Evolutionary conservation across 176 grass and related monocot species (phyloP).

Genomic region (Guadua angustifolia): DNA sequence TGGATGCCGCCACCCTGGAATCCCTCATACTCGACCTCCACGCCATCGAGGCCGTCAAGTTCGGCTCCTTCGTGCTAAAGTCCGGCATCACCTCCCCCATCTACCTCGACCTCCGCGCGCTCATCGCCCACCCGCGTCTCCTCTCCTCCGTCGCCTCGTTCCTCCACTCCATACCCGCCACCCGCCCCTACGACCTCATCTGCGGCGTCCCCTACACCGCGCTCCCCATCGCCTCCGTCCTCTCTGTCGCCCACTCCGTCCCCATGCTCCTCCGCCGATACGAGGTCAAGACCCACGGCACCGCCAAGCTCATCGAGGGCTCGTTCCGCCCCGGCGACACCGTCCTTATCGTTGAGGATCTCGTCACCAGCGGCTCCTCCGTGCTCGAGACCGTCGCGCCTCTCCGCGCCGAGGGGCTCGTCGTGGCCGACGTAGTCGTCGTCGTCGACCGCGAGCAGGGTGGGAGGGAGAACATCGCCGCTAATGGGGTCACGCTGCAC

Average conservation of each 20-base stretch:
- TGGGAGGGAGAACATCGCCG: constrained; percentile 60
- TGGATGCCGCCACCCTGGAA: constrained; percentile 65
- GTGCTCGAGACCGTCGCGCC: constrained; percentile 67
- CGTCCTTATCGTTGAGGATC: constrained; percentile 74
- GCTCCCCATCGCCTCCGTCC: constrained; percentile 77
- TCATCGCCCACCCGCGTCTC: constrained; percentile 79
- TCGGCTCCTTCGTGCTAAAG: constrained; percentile 88
- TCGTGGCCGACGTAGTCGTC: constrained; percentile 50
- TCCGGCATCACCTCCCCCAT: constrained; percentile 90
- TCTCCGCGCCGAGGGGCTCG: constrained; percentile 55
- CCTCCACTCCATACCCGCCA: constrained; percentile 53
- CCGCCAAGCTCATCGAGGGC: constrained; percentile 57
- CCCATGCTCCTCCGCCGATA: constrained; percentile 91
- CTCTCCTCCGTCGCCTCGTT: constrained; percentile 64
- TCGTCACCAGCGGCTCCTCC: constrained; percentile 76
- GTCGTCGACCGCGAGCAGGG: constrained; percentile 67
- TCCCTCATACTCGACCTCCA: constrained; percentile 74
- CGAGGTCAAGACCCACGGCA: constrained; percentile 58
- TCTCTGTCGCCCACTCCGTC: constrained; percentile 55
- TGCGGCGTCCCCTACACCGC: constrained; percentile 96
- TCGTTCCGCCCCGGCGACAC: constrained; percentile 45
- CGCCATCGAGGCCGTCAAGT: constrained; percentile 79
- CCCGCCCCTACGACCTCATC: constrained; percentile 69
- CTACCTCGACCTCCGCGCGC: constrained; percentile 90
- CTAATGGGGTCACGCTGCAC: constrained; percentile 55